Conservation (phyloP, 2,329 filamentous ascomycete genomes). For the Emergomyces africanus region DNA sequence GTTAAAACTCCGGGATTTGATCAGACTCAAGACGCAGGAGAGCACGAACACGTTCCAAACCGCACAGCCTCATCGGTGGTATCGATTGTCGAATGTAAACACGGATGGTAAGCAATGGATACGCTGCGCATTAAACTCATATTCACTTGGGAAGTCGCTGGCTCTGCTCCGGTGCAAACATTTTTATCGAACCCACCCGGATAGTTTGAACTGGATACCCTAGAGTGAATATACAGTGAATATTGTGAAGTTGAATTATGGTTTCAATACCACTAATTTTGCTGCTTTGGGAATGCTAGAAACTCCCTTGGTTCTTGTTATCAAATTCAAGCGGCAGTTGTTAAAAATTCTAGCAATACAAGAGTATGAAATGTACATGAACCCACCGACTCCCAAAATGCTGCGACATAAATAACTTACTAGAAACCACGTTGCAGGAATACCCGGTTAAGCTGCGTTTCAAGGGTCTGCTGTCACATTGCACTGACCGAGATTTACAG, state of each 20-base stretch:
- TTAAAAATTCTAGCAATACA: conserved; percentile 38
- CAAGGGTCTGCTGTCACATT: too few species aligned
- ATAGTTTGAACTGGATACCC: conserved; percentile 24
- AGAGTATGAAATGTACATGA: conserved; percentile 46
- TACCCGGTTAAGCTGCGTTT: too few species aligned
- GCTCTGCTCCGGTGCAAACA: conserved; percentile 33
- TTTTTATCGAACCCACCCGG: conserved; percentile 29
- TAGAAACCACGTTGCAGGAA: conserved; percentile 47
- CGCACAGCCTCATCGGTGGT: conserved; percentile 47
- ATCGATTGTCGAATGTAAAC: conserved; percentile 18
- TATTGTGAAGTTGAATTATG: neutral
- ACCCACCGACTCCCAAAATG: conserved; percentile 48
- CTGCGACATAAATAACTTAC: conserved; percentile 59
- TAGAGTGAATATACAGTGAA: neutral
- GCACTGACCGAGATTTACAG: too few species aligned
- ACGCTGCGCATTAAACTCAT: conserved; percentile 1
- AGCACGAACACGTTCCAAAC: conserved; percentile 43
- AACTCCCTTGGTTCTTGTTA: neutral
- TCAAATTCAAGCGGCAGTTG: neutral
- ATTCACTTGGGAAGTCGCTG: conserved; percentile 33
- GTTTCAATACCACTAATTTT: neutral
- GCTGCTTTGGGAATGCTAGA: neutral
- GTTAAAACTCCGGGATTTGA: conserved; percentile 43
- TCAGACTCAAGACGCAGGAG: conserved; percentile 36
- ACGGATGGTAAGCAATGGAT: neutral